These are phyloP conservation scores for Erodium trifolium DNA, from an alignment of 441 rosid species.

Conservation along the genomic window DNA sequence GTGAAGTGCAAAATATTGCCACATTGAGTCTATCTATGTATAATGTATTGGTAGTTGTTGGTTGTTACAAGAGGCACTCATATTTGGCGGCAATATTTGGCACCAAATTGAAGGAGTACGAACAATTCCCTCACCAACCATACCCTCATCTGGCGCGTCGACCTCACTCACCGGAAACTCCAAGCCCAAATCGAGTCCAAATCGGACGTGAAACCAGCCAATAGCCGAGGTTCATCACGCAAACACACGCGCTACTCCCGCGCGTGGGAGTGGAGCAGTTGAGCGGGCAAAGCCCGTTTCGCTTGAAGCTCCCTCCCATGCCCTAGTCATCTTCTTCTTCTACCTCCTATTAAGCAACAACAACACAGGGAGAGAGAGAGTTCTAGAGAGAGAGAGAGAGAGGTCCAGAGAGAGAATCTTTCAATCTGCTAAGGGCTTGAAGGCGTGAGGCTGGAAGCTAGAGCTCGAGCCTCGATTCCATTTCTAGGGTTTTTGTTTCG, in stretches of 20 bases:
- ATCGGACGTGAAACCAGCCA: neutral
- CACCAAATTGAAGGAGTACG: neutral
- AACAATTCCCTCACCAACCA: slow-evolving; percentile 2
- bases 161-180: neutral
- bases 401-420: neutral
- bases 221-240: neutral
- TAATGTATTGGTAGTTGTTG: too few species aligned
- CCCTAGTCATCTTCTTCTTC: slow-evolving; percentile 5
- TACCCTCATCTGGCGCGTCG: neutral
- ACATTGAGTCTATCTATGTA: too few species aligned
- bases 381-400: neutral
- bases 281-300: neutral
- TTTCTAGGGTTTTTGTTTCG: slow-evolving; percentile 8
- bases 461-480: slow-evolving; percentile 1
- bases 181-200: neutral
- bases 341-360: slow-evolving; percentile 2
- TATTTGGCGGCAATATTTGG: slow-evolving; percentile 8
- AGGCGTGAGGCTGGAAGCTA: neutral
- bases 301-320: neutral
- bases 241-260: neutral
- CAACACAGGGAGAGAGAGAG: neutral
- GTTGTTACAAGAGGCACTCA: neutral
- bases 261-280: slow-evolving; percentile 4
- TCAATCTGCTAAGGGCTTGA: neutral
- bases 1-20: too few species aligned